Evolutionary conservation across 2,329 filamentous ascomycete genomes (phyloP).

Genomic region (Sporothrix pallida): DNA sequence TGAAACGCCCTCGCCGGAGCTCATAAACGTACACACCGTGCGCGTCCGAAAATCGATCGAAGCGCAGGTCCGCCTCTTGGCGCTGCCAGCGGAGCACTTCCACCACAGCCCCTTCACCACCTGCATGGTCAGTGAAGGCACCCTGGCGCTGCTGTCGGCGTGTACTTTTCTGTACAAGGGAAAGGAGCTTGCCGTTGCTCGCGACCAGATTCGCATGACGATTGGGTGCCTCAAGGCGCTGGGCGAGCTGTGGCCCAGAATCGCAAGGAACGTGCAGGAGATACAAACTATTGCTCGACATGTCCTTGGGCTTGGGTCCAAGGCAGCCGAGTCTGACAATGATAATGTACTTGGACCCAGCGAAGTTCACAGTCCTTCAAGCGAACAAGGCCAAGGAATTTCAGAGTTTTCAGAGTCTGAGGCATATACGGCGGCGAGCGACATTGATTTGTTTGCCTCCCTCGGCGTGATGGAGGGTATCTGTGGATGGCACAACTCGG

Average conservation of each 20-base stretch:
- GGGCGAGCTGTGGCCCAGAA: conserved; percentile 48
- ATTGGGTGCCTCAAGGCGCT: conserved; percentile 50
- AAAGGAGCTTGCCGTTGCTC: conserved; percentile 45
- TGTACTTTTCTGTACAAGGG: conserved; percentile 47
- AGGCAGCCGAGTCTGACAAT: neutral
- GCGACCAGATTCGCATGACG: conserved; percentile 50
- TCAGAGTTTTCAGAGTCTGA: conserved; percentile 18
- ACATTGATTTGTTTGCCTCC: conserved; percentile 9
- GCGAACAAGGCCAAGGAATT: conserved; percentile 12
- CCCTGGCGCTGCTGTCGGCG: conserved; percentile 47
- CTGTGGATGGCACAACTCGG: too few relatives aligned
- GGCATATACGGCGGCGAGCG: neutral
- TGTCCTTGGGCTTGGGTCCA: conserved; percentile 38
- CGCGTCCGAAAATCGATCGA: conserved; percentile 49
- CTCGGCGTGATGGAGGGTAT: neutral
- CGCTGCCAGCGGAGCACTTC: conserved; percentile 46
- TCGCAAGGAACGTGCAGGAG: conserved; percentile 47
- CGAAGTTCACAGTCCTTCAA: neutral
- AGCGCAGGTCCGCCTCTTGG: conserved; percentile 48
- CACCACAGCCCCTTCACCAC: conserved; percentile 49
- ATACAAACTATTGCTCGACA: conserved; percentile 49
- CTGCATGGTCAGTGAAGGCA: conserved; percentile 51
- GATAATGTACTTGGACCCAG: neutral
- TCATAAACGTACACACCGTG: conserved; percentile 48
- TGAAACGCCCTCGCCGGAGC: conserved; percentile 36